These are phyloP conservation scores for Effrenium voratum DNA, from an alignment of 73 alveolate genomes.

Conservation along the genomic window DNA sequence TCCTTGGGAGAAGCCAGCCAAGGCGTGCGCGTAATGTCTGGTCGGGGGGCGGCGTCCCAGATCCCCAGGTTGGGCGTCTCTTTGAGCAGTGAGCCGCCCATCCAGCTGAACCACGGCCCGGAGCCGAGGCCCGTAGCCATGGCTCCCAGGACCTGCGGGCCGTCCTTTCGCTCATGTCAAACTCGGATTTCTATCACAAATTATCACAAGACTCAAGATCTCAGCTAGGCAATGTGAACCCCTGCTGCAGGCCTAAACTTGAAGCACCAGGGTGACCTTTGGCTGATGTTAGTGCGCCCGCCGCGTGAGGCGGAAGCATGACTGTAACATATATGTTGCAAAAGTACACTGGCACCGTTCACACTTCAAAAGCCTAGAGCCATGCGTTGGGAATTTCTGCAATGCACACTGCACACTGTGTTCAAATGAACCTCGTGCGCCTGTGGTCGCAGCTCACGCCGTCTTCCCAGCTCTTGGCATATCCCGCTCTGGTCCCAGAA, in stretches of 20 bases:
- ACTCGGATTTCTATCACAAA: too few species aligned
- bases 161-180: too few species aligned
- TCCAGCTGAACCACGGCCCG: conserved; percentile 91
- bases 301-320: background rate
- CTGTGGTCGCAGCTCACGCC: conserved; percentile 66
- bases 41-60: conserved; percentile 37
- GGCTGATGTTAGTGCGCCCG: background rate
- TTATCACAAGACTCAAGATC: too few species aligned
- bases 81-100: conserved; percentile 69
- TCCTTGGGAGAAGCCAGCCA: too few species aligned
- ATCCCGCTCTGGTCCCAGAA: conserved; percentile 91
- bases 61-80: conserved; percentile 69
- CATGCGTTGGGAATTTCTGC: background rate
- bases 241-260: background rate
- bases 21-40: too few species aligned
- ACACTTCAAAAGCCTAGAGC: background rate
- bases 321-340: background rate
- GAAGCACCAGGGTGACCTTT: background rate
- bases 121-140: conserved; percentile 56
- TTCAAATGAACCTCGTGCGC: background rate
- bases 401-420: too few species aligned
- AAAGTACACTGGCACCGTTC: background rate
- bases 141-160: conserved; percentile 55
- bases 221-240: background rate
- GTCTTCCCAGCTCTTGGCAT: conserved; percentile 73